Evolutionary conservation across 2,329 filamentous ascomycete species (phyloP), one percentile per base, ranked within the genome.

Genomic region (Aspergillus viridinutans): DNA sequence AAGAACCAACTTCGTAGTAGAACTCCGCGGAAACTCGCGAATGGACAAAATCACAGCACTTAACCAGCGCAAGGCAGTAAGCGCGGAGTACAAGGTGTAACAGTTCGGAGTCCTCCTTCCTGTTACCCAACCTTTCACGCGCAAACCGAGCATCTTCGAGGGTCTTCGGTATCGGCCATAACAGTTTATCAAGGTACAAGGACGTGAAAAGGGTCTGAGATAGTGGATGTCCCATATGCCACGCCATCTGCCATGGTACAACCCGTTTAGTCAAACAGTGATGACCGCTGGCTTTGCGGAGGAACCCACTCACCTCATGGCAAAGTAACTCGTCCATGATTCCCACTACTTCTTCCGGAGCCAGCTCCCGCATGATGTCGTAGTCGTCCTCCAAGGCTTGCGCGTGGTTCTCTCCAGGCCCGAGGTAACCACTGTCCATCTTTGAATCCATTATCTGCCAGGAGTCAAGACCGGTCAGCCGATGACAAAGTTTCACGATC

Each of bases 151-250:
- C 87, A 38, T 90, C 82, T 3, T 86, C 77, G 26, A 95, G 76
- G 4, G 73, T 82, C 38, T 76, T 78, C 4, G 90, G 87, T 29
- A 83, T 80, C 0, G 90, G 87, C 76, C 86, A 89, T 58, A 96
- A 78, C 17, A 99, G 80, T 50, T 85, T 86, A 66, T 97, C 92
- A 56, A 97, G 84, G 72, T 99, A 94, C 35, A 96, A 81, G 53
- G 91, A 96, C 4, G 92, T 97, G 71, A 97, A 92, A 1, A 99
- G 78, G 0, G 94, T 97, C 72, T 97, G 94, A 1, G 93, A 95
- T 8, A 99, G 83, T 1, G 94, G 92, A 69, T 96, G 92, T n/a
- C 95, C 94, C 65, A 90, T 85, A 71, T 97, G 92, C 92, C 95
- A 99, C 60, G 92, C 90, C 85, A 96, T 95, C 88, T 94, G 67